Percentiles rank a stretch among this genome's conserved stretches.
phyloP scores from a whole-genome alignment of 2,329 filamentous ascomycete species.

The Drechslera avenae region DNA sequence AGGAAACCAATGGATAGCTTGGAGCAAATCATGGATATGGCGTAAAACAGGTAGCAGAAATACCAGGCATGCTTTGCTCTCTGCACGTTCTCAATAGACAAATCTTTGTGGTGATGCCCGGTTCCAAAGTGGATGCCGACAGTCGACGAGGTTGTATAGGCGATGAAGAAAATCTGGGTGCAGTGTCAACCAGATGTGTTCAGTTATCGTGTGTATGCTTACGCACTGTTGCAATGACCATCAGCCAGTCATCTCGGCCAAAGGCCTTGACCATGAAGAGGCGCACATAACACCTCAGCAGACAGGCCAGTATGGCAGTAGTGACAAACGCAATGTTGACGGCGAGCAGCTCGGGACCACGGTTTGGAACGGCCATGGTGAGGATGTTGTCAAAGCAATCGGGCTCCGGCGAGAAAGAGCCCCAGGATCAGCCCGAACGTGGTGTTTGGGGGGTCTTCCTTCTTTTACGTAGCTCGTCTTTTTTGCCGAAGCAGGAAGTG shows the following conservation, averaged over 20 bases:
- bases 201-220: background rate
- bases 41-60: slow-evolving; percentile 44
- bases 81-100: slow-evolving; percentile 24
- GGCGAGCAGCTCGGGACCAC: slow-evolving; percentile 40
- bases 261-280: slow-evolving; percentile 43
- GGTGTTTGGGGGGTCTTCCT: slow-evolving; percentile 9
- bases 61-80: slow-evolving; percentile 40
- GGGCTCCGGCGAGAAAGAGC: slow-evolving; percentile 8
- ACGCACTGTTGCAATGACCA: slow-evolving; percentile 40
- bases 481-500: slow-evolving; percentile 10
- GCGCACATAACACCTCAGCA: slow-evolving; percentile 39
- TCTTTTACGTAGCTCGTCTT: slow-evolving; percentile 22
- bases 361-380: slow-evolving; percentile 39
- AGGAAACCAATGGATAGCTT: slow-evolving; percentile 45
- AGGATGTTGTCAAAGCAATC: slow-evolving; percentile 6
- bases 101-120: slow-evolving; percentile 35
- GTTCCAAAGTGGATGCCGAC: slow-evolving; percentile 40
- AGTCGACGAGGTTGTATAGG: slow-evolving; percentile 33
- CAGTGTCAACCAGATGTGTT: slow-evolving; percentile 2
- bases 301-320: slow-evolving; percentile 32
- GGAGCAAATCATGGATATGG: slow-evolving; percentile 38
- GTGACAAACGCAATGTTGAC: slow-evolving; percentile 38
- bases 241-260: slow-evolving; percentile 44
- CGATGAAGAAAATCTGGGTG: slow-evolving; percentile 29
- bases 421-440: slow-evolving; percentile 7